Evolutionary conservation across 225 moss, liverwort and hornwort species (phyloP), one percentile per base, ranked within the genome.

Genomic region (Ulota crispa): DNA sequence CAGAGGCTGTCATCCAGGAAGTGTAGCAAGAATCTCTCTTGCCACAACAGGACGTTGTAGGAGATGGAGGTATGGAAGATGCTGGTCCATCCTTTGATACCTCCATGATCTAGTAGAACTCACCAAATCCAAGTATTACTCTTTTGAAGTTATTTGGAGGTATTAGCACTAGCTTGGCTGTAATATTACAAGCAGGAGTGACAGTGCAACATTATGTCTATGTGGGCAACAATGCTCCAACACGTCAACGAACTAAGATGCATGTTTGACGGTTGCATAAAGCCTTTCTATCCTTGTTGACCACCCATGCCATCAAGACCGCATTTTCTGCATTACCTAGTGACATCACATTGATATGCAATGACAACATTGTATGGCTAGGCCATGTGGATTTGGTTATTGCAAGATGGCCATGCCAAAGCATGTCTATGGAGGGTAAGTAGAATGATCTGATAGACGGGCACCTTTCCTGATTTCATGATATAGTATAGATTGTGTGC

Each of bases 41-140:
- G 0, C 8, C 1, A 2, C 3, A 2, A 19, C 19, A 0, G 2
- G 57, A 24, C 4, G 8, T 8, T 10, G 12, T 11, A 8, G 8
- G 8, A 24, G 7, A 1, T 59, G 9, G n/a, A 23, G 8, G 3
- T 53, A 8, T n/a, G 10, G 9, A 23, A 8, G 24, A 59, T 10
- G 3, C 23, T 23, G 8, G 24, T 6, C 18, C 8, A 7, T 0
- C 8, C 1, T 16, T 64, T 3, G 8, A 64, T 2, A 64, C 32
- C 18, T 16, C 63, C 3, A 30, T 7, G 0, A 64, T 64, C 0
- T 1, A 2, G 1, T 32, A 8, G 32, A 16, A 64, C 1, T 16
- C 19, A 18, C 8, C 3, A 7, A 1, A 19, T 1, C 3, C 15
- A 16, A 7, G 63, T 2, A 32, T 64, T 1, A 30, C 30, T 7